Evolutionary conservation across 306 rosid species (phyloP).

Genomic region (Rubus parviflorus): DNA sequence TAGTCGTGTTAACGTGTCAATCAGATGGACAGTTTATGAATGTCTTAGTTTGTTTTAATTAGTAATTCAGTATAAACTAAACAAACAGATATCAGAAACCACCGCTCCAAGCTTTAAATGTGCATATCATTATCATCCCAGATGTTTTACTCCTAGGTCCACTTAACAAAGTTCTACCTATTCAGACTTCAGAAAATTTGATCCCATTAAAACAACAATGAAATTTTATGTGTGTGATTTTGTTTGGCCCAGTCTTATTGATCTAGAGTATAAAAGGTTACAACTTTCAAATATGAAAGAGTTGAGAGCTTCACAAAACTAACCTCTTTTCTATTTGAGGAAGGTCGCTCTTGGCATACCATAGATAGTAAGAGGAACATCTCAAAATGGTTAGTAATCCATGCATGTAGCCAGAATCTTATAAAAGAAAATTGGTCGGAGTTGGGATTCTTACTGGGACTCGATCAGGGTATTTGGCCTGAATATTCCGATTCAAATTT

Average conservation of each 20-base stretch:
- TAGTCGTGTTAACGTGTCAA: not conserved
- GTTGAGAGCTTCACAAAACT: constrained; percentile 7
- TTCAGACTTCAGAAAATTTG: not conserved
- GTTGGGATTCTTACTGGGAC: constrained; percentile 38
- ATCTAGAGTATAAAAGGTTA: no score
- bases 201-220: not conserved
- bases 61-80: no score
- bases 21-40: not conserved
- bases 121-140: no score
- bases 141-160: no score
- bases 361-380: not conserved
- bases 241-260: no score
- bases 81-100: not conserved
- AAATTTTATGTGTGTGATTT: no score
- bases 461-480: constrained; percentile 46
- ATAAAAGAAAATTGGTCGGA: not conserved
- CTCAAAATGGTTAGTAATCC: not conserved
- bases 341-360: constrained; percentile 54
- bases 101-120: not conserved
- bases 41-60: not conserved
- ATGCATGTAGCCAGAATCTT: not conserved
- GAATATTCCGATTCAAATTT: constrained; percentile 2
- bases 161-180: no score
- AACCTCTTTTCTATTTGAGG: constrained; percentile 79
- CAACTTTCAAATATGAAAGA: not conserved